phyloP scores from a whole-genome alignment of 768 basidiomycete species.

The Mycena polygramma region DNA sequence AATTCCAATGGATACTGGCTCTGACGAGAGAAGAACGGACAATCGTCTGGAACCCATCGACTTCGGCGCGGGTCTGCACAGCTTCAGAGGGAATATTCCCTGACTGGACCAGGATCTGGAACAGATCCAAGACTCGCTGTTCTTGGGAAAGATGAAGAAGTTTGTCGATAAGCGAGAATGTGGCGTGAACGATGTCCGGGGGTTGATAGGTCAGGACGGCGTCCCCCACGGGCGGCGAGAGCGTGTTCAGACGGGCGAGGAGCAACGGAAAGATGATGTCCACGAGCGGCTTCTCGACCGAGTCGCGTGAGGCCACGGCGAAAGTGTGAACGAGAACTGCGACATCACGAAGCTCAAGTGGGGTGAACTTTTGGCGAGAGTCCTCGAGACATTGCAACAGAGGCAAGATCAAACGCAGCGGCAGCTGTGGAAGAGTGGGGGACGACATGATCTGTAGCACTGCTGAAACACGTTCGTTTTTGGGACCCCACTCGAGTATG shows the following conservation, averaged over 20 bases:
- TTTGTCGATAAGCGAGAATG: slow-evolving; percentile 60
- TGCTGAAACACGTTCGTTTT: slow-evolving; percentile 1
- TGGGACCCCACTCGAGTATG: slow-evolving; percentile 37
- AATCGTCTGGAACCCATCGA: slow-evolving; percentile 59
- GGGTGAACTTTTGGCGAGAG: slow-evolving; percentile 18
- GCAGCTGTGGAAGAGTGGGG: slow-evolving; percentile 28
- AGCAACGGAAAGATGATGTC: slow-evolving; percentile 49
- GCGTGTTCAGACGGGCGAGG: slow-evolving; percentile 41
- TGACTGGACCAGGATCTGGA: slow-evolving; percentile 61
- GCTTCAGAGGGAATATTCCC: slow-evolving; percentile 63
- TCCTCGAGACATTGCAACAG: slow-evolving; percentile 37
- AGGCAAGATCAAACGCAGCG: slow-evolving; percentile 29
- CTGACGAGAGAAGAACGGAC: slow-evolving; percentile 63
- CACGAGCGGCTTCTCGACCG: slow-evolving; percentile 41
- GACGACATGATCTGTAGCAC: slow-evolving; percentile 35
- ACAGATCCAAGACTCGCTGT: slow-evolving; percentile 57
- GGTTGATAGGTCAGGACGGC: slow-evolving; percentile 53
- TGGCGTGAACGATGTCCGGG: slow-evolving; percentile 50
- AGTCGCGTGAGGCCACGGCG: slow-evolving; percentile 30
- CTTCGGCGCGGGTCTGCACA: slow-evolving; percentile 52
- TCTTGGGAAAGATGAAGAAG: slow-evolving; percentile 53
- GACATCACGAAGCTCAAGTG: slow-evolving; percentile 22
- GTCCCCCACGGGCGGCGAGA: slow-evolving; percentile 44
- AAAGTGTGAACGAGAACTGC: slow-evolving; percentile 37
- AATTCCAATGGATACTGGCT: slow-evolving; percentile 68